phyloP scores from a whole-genome alignment of 495 filamentous ascomycete species.

The Astrothelium subdiscretum region DNA sequence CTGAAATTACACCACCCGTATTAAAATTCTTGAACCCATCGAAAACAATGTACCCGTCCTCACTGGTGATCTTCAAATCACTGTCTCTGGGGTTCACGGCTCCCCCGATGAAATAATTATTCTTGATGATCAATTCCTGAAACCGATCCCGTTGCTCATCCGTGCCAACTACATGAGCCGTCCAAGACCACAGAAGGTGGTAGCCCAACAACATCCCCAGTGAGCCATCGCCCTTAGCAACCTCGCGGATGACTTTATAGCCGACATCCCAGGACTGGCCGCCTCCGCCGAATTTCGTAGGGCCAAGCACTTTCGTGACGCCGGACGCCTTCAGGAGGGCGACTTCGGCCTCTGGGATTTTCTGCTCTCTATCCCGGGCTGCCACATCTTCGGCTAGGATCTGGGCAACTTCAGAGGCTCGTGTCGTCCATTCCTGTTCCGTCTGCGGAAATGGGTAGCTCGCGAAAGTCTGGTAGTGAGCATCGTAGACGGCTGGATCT shows the following conservation, averaged over 20 bases:
- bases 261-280: slow-evolving; percentile 44
- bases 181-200: slow-evolving; percentile 50
- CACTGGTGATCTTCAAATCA: slow-evolving; percentile 41
- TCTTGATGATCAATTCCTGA: slow-evolving; percentile 40
- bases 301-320: slow-evolving; percentile 43
- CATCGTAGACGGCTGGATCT: slow-evolving; percentile 40
- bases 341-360: slow-evolving; percentile 44
- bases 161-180: slow-evolving; percentile 43
- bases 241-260: slow-evolving; percentile 46
- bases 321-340: slow-evolving; percentile 45
- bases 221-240: slow-evolving; percentile 47
- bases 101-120: slow-evolving; percentile 52
- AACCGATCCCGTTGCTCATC: slow-evolving; percentile 42
- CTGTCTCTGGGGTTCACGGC: slow-evolving; percentile 52
- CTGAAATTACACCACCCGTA: slow-evolving; percentile 48
- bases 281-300: slow-evolving; percentile 44
- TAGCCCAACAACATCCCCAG: slow-evolving; percentile 51
- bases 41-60: slow-evolving; percentile 42
- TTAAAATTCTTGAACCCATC: slow-evolving; percentile 51
- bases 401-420: slow-evolving; percentile 41
- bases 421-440: slow-evolving; percentile 36
- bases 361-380: slow-evolving; percentile 43
- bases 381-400: slow-evolving; percentile 43
- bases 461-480: slow-evolving; percentile 33
- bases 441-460: slow-evolving; percentile 33